Percentiles rank a stretch among this genome's conserved stretches.
phyloP scores from a whole-genome alignment of 2,329 filamentous ascomycete genomes.

The Trichoderma sp. region DNA sequence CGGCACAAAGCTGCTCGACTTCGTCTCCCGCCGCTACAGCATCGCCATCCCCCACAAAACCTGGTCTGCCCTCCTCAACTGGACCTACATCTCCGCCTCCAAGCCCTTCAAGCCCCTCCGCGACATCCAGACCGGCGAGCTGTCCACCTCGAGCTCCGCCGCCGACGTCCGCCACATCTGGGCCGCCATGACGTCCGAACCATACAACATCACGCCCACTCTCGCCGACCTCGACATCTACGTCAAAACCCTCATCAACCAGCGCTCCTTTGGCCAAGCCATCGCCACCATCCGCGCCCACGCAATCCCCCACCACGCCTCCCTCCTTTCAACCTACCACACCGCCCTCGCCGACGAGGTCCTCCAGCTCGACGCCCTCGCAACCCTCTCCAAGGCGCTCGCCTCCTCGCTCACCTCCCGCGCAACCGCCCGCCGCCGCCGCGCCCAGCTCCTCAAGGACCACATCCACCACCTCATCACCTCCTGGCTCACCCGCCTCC shows the following conservation, averaged over 20 bases:
- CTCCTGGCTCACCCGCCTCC: constrained; percentile 33
- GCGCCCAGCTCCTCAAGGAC: constrained; percentile 38
- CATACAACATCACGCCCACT: constrained; percentile 58
- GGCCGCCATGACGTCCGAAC: constrained; percentile 59
- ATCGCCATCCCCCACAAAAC: constrained; percentile 57
- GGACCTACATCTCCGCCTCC: constrained; percentile 60
- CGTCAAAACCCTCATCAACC: constrained; percentile 43
- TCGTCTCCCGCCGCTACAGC: constrained; percentile 60
- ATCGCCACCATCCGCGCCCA: constrained; percentile 43
- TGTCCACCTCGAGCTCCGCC: constrained; percentile 40
- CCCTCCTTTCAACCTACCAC: constrained; percentile 32
- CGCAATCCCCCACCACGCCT: constrained; percentile 44
- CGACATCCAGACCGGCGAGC: constrained; percentile 35
- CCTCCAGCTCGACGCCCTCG: constrained; percentile 33
- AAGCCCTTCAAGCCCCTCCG: constrained; percentile 43
- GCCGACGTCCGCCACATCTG: constrained; percentile 57
- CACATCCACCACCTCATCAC: constrained; percentile 37
- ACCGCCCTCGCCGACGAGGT: constrained; percentile 39
- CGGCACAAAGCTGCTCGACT: constrained; percentile 62
- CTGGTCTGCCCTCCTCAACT: constrained; percentile 69
- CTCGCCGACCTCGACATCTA: constrained; percentile 57
- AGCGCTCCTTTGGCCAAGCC: constrained; percentile 35
- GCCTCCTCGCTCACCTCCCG: constrained; percentile 19
- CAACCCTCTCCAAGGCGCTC: not conserved
- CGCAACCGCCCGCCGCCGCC: constrained; percentile 33